phyloP scores from a whole-genome alignment of 352 stramenopile genomes.

The Plasmopara muralis region DNA sequence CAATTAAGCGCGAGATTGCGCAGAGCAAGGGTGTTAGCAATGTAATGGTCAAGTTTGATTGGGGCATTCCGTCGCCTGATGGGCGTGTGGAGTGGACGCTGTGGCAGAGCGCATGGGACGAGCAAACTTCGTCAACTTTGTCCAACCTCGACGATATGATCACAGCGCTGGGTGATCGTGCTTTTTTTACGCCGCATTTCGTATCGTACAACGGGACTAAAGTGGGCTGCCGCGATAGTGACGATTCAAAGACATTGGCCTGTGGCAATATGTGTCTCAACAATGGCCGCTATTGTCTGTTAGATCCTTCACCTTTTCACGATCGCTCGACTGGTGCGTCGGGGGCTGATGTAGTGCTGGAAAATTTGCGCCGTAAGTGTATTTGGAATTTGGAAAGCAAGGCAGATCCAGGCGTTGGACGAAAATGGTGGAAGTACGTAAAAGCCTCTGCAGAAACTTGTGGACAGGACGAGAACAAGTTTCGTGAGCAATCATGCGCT shows the following conservation, averaged over 20 bases:
- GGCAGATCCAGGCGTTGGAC: constrained; percentile 75
- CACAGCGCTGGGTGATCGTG: constrained; percentile 80
- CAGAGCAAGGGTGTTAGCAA: constrained; percentile 86
- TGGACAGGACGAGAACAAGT: constrained; percentile 73
- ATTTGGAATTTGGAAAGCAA: constrained; percentile 90
- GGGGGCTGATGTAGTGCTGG: constrained; percentile 91
- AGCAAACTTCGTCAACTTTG: constrained; percentile 71
- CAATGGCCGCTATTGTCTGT: constrained; percentile 94
- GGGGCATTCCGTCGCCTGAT: constrained; percentile 90
- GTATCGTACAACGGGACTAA: constrained; percentile 94
- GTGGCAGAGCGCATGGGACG: constrained; percentile 93
- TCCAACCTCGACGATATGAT: constrained; percentile 81
- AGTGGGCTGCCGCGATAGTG: constrained; percentile 84
- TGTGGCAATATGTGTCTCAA: constrained; percentile 97
- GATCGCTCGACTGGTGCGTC: constrained; percentile 88
- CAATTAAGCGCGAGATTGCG: constrained; percentile 86
- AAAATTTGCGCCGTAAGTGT: constrained; percentile 91
- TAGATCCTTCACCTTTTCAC: constrained; percentile 92
- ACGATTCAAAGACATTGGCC: constrained; percentile 50
- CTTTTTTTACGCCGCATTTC: constrained; percentile 95
- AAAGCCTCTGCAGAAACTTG: constrained; percentile 87
- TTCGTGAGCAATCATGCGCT: constrained; percentile 84
- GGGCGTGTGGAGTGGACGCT: constrained; percentile 95
- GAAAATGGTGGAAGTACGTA: constrained; percentile 94
- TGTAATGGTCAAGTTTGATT: constrained; percentile 94